These are phyloP conservation scores for Austroboletus eburneus DNA, from an alignment of 768 basidiomycete genomes.

Conservation along the genomic window DNA sequence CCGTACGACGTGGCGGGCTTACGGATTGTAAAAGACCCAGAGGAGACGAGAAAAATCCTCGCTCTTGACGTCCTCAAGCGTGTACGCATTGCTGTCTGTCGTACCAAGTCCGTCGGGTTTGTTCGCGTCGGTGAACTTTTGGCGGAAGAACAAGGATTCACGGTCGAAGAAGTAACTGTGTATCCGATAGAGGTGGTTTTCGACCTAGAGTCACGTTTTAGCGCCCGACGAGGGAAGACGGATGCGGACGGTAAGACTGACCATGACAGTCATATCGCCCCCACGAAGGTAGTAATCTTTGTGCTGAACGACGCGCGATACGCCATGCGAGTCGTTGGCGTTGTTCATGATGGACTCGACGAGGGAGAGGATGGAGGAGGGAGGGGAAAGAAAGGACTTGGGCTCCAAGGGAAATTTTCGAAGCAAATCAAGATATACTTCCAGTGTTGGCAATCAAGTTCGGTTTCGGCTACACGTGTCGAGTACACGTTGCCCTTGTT, in stretches of 20 bases:
- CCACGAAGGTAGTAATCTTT: slow-evolving; percentile 52
- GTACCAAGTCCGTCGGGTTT: slow-evolving; percentile 35
- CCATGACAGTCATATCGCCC: slow-evolving; percentile 57
- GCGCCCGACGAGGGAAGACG: background rate
- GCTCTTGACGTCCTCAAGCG: slow-evolving; percentile 41
- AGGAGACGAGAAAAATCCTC: slow-evolving; percentile 53
- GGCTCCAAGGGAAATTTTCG: slow-evolving; percentile 34
- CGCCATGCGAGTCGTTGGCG: slow-evolving; percentile 22
- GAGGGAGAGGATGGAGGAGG: slow-evolving; percentile 28
- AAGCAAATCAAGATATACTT: slow-evolving; percentile 35
- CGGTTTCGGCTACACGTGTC: slow-evolving; percentile 34
- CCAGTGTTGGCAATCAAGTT: slow-evolving; percentile 26
- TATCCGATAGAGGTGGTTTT: slow-evolving; percentile 51
- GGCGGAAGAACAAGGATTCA: slow-evolving; percentile 49
- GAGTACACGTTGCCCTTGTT: slow-evolving; percentile 26
- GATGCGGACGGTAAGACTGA: slow-evolving; percentile 29
- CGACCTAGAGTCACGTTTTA: slow-evolving; percentile 41
- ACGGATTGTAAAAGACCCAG: slow-evolving; percentile 66
- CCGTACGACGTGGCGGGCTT: slow-evolving; percentile 17
- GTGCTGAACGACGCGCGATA: slow-evolving; percentile 33
- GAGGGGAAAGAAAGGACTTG: slow-evolving; percentile 22
- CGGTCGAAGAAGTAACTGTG: slow-evolving; percentile 63
- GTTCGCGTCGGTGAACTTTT: slow-evolving; percentile 30
- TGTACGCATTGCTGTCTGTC: slow-evolving; percentile 39
- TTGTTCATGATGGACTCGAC: slow-evolving; percentile 22